Percentiles rank a stretch among this genome's conserved stretches.
Conservation (phyloP, 306 rosid genomes). For the Rosa chinensis region DNA sequence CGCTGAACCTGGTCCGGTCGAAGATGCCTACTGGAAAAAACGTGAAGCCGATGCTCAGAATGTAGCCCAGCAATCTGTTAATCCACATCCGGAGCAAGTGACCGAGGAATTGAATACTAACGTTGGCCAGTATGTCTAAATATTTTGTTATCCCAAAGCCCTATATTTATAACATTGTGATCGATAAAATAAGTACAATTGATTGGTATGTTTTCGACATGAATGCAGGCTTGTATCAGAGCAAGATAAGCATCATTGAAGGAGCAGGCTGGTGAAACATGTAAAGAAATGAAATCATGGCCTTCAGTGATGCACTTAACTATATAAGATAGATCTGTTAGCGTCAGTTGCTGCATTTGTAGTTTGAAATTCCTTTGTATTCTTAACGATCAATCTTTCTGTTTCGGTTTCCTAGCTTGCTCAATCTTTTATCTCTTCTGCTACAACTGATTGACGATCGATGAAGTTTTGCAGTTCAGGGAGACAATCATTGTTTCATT, state of each 20-base stretch:
- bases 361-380: not conserved
- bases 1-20: slow-evolving; percentile 17
- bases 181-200: not conserved
- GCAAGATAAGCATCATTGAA: not conserved
- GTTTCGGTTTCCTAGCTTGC: too few species aligned
- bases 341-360: not conserved
- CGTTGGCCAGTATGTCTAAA: slow-evolving; percentile 43
- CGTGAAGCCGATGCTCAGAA: slow-evolving; percentile 37
- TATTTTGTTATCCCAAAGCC: not conserved
- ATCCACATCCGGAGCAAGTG: slow-evolving; percentile 40
- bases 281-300: not conserved
- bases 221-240: slow-evolving; percentile 33
- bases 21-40: slow-evolving; percentile 56
- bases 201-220: not conserved
- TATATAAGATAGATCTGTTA: not conserved
- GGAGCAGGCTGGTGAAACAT: not conserved
- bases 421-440: not conserved
- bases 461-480: not conserved
- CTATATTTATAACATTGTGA: not conserved
- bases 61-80: slow-evolving; percentile 21
- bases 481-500: too few species aligned
- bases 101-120: slow-evolving; percentile 33
- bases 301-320: not conserved
- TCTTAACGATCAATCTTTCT: not conserved
- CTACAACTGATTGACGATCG: not conserved